Percentiles rank a stretch among this genome's conserved stretches.
Evolutionary conservation across 179 eudicot genomes (phyloP).

Genomic region (Silene vulgaris): DNA sequence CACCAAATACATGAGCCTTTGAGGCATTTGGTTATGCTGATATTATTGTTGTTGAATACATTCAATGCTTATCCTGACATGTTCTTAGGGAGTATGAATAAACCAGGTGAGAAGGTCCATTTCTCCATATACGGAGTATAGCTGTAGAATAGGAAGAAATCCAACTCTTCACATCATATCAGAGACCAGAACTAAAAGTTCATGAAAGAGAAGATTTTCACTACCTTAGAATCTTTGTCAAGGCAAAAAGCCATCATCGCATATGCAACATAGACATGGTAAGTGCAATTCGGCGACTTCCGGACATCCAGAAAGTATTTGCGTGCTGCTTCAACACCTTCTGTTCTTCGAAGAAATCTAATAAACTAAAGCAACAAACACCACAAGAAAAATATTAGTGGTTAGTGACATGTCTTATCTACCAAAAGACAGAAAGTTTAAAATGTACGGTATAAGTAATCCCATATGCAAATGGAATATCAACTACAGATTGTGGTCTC

Average conservation of each 20-base stretch:
- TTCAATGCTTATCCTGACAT: neutral
- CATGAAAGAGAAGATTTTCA: neutral
- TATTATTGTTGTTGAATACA: neutral
- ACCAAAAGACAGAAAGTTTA: conserved; percentile 1
- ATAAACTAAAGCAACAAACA: conserved; percentile 60
- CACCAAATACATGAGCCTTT: no score
- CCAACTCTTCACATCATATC: neutral
- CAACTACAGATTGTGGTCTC: neutral
- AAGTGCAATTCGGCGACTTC: conserved; percentile 89
- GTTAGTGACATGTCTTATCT: neutral
- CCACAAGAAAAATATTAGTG: conserved; percentile 21
- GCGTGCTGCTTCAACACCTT: conserved; percentile 96
- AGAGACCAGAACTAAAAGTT: neutral
- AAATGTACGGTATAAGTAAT: neutral
- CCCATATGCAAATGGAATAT: neutral
- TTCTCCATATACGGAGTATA: neutral
- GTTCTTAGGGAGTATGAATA: neutral
- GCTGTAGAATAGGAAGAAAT: conserved; percentile 2
- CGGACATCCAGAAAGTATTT: conserved; percentile 86
- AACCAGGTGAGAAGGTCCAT: neutral
- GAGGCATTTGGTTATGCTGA: neutral
- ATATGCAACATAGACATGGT: conserved; percentile 93
- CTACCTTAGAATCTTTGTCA: conserved; percentile 95
- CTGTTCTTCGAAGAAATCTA: conserved; percentile 93
- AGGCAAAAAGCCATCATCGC: conserved; percentile 96